Evolutionary conservation across 2,329 filamentous ascomycete genomes (phyloP).

Genomic region (Fusarium cyanostomum): DNA sequence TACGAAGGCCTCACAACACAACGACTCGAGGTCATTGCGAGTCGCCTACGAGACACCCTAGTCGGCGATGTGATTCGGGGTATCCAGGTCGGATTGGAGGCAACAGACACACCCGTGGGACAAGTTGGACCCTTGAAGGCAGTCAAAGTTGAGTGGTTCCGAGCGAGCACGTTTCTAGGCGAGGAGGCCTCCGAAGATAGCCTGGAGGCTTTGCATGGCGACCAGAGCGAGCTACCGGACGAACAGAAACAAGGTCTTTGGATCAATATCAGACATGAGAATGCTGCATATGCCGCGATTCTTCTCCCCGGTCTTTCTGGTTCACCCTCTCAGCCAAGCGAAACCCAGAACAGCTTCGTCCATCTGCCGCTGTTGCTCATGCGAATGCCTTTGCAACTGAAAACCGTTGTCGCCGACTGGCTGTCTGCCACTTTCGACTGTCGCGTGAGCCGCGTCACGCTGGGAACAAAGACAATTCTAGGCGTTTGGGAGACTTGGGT

Average conservation of each 20-base stretch:
- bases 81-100: constrained; percentile 61
- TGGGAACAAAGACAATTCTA: constrained; percentile 62
- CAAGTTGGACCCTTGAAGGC: constrained; percentile 55
- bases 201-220: constrained; percentile 12
- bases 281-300: constrained; percentile 60
- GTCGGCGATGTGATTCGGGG: constrained; percentile 69
- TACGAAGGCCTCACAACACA: constrained; percentile 48
- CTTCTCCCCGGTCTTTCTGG: constrained; percentile 54
- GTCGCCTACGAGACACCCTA: constrained; percentile 62
- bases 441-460: constrained; percentile 59
- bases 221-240: constrained; percentile 34
- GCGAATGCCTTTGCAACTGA: constrained; percentile 64
- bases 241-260: constrained; percentile 49
- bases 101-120: constrained; percentile 52
- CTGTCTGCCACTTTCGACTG: constrained; percentile 65
- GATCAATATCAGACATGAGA: constrained; percentile 64
- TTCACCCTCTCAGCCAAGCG: neutral
- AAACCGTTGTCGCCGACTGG: constrained; percentile 60
- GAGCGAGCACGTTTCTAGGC: constrained; percentile 45
- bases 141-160: constrained; percentile 60
- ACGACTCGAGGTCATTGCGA: constrained; percentile 56
- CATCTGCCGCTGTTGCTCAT: constrained; percentile 63
- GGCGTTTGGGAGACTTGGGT: constrained; percentile 63
- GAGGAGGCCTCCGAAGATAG: constrained; percentile 37
- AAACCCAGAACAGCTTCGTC: constrained; percentile 50